Evolutionary conservation across 2,329 filamentous ascomycete genomes (phyloP).

Genomic region (Sphaerulina populicola): DNA sequence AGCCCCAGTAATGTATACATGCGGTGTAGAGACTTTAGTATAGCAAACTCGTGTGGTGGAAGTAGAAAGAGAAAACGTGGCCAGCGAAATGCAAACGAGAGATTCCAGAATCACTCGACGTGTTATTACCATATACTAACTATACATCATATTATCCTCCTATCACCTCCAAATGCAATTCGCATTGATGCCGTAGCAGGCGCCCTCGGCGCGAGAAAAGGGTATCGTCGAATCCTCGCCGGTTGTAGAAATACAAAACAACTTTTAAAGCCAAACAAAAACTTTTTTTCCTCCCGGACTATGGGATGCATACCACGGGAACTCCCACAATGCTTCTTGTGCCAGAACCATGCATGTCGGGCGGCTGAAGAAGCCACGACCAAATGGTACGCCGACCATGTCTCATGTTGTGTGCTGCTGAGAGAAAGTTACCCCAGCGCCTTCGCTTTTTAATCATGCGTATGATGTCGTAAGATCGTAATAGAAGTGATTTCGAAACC

Average conservation of each 20-base stretch:
- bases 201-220: constrained; percentile 13
- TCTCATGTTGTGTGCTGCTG: not conserved
- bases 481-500: constrained; percentile 5
- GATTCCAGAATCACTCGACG: no score
- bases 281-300: constrained; percentile 6
- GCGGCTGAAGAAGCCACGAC: constrained; percentile 3
- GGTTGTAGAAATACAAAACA: constrained; percentile 10
- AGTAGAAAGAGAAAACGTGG: no score
- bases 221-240: constrained; percentile 14
- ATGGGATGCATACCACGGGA: constrained; percentile 3
- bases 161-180: not conserved
- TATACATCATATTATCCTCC: not conserved
- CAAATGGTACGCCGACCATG: not conserved
- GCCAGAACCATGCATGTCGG: constrained; percentile 5
- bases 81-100: no score
- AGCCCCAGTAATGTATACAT: no score
- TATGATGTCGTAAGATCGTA: constrained; percentile 12
- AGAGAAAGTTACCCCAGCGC: constrained; percentile 15
- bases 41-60: no score
- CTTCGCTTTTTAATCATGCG: constrained; percentile 19
- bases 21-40: no score
- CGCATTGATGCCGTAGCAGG: constrained; percentile 9
- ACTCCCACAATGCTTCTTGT: constrained; percentile 8
- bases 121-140: not conserved
- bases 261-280: constrained; percentile 6